Base-by-base conservation (phyloP, 2,329 filamentous ascomycete species). In the Apiospora arundinis region DNA sequence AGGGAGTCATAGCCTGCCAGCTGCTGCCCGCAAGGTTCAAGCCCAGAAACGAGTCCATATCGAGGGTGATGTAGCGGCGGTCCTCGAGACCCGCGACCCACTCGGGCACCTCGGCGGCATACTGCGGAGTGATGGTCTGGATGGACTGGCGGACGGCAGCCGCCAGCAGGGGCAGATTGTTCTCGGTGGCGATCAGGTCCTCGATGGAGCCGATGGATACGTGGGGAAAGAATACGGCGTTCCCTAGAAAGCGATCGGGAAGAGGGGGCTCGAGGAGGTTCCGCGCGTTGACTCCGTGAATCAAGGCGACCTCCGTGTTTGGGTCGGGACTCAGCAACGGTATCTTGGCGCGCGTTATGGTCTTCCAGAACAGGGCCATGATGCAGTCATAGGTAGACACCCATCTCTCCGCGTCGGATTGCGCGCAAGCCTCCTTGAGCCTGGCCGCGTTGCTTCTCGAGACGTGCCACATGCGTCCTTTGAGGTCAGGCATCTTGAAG, bases 371-470 rank as follows among this genome's bases (percentile, higher is more conserved):
- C n/a, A 77, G 40, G 1, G 74, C 75, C 46, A 78, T 73, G 28
- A 78, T 73, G 37, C 75, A 73, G 70, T 78, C 77, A 72, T 78
- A 78, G 3, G 75, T 78, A n/a, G 75, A 77, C 12, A 78, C 73
- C 74, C 74, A 78, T 3, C 23, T 68, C 1, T 52, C 68, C 28
- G 21, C 37, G 1, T 42, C 23, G n/a, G 18, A 45, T 5, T 40
- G 21, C 2, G 42, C 46, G 8, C 73, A 70, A 18, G 73, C 70
- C 9, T 42, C 56, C 71, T 78, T 78, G 42, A 78, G 73, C 69
- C 67, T 45, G 32, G 72, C 71, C 28, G 73, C 68, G 23, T 73
- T 73, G 68, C 71, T 75, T 44, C 69, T 67, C 18, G 76, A 70
- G 42, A 78, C 75, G 69, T 78, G 77, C 70, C 74, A 76, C 68